Evolutionary conservation across 2,329 filamentous ascomycete genomes (phyloP), one percentile per base, ranked within the genome.

Genomic region (Nigrospora sphaerica): DNA sequence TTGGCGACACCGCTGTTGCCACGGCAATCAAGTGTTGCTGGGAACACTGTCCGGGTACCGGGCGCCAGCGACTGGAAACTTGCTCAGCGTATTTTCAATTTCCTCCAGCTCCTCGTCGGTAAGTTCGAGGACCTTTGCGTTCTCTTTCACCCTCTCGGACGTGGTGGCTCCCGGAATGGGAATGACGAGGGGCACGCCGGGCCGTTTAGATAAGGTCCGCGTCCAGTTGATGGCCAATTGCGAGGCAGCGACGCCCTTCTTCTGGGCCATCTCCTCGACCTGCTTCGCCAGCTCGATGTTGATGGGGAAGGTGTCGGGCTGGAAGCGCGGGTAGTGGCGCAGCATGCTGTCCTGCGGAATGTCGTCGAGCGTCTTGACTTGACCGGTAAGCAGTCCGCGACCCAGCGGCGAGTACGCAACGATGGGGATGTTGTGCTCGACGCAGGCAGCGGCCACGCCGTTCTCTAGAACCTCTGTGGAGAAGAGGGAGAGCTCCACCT

Each of bases 361-460:
- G 54, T 87, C 83, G 2, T 75, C 69, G 1, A 56, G 51, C 7
- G 61, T 68, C 57, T 70, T 74, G 55, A 78, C 67, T 51, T 73
- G 60, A 1, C 77, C 77, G 0, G 76, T 75, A 47, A 83, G 61
- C 65, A 83, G 74, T 0, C 78, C 78, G 2, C 58, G 52, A 6
- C 85, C 82, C 0, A 90, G 70, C 1, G 87, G 86, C 39, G 83
- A 84, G 65, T 89, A 91, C 0, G 83, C 85, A 33, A 88, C 65
- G 41, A 91, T 67, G 0, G 85, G 82, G 49, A 92, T 88, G 40
- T 72, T 68, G 39, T 85, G 64, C 59, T 91, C 74, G 0, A 69
- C 73, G 56, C 80, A 85, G 0, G 77, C 72, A 46, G 50, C 57
- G 9, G 58, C 58, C n/a, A 63, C 55, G 14, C 61, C 60, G 43